A percentile compares a stretch with the other conserved stretches of the same genome.
Conservation (phyloP, 352 stramenopile genomes). For the Phytophthora fragariaefolia region DNA sequence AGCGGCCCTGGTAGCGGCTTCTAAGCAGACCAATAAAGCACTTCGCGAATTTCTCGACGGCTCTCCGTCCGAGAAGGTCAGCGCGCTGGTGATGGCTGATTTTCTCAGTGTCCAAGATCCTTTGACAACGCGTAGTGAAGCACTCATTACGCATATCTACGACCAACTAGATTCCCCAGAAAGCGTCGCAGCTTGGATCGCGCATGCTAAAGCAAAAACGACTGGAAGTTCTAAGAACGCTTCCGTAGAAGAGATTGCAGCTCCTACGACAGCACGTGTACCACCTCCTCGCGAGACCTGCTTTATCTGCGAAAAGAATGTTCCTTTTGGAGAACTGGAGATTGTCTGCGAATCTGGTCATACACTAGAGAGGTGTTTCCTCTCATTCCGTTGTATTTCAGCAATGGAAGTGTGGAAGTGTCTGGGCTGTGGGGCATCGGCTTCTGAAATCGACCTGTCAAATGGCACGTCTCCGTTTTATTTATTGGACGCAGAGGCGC, state of each 20-base stretch:
- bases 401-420: conserved; percentile 85
- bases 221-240: conserved; percentile 1
- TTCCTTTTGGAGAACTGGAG: conserved; percentile 71
- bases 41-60: conserved; percentile 34
- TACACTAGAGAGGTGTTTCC: conserved; percentile 76
- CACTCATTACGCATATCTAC: conserved; percentile 68
- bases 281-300: conserved; percentile 66
- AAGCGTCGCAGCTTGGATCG: conserved; percentile 49
- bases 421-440: conserved; percentile 74
- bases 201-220: conserved; percentile 42
- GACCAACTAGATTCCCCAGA: conserved; percentile 57
- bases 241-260: neutral
- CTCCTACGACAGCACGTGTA: conserved; percentile 6
- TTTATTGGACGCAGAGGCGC: conserved; percentile 53
- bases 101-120: conserved; percentile 73
- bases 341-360: conserved; percentile 66
- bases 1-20: conserved; percentile 47
- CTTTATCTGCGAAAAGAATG: conserved; percentile 70
- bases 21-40: conserved; percentile 36
- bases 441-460: conserved; percentile 61
- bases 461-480: conserved; percentile 62
- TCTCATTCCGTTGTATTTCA: conserved; percentile 73
- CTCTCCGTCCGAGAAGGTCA: conserved; percentile 49
- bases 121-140: conserved; percentile 41
- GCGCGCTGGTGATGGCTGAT: conserved; percentile 79